Evolutionary conservation across 495 filamentous ascomycete species (phyloP), one percentile per base, ranked within the genome.

Genomic region (Paragyromitra xinjiangensis): DNA sequence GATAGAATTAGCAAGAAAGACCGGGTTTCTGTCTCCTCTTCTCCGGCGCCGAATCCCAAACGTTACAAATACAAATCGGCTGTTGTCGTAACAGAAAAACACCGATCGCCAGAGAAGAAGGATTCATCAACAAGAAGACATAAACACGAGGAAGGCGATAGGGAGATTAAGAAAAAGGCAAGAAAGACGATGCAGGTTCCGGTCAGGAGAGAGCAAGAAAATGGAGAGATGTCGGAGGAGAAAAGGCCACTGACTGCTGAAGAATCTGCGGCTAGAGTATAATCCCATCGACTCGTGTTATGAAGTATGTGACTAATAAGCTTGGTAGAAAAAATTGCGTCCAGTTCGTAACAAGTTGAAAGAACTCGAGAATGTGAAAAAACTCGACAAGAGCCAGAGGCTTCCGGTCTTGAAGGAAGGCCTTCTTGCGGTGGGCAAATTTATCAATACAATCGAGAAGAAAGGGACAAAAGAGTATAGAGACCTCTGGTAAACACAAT

Each of bases 341-440:
- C 75, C 84, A 90, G 69, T 91, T 89, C 12, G 88, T 91, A 58
- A 86, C 11, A 90, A 88, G 70, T 83, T 94, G 6, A 86, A 86
- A 64, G 85, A 85, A 44, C 86, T 93, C 19, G 84, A 84, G 62
- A 89, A 91, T n/a, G 92, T 88, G 0, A 91, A 89, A 71, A 88
- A 89, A 73, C 87, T 88, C 55, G 87, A 90, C 59, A 90, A 88
- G 45, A 87, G 87, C 55, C 88, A 90, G 77, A 84, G 87, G 42
- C 86, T 91, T 24, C 83, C 83, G 50, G 84, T 88, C n/a, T 83
- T 90, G 77, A 88, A 86, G 70, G 73, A 81, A 40, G 83, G 85
- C 56, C 84, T 89, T 50, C 78, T 86, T 3, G 83, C 79, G 0
- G 86, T 89, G 76, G 88, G 88, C 22, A 83, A 87, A 65, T 88